Conservation (phyloP, 352 stramenopile species). For the Globisporangium paddicum region DNA sequence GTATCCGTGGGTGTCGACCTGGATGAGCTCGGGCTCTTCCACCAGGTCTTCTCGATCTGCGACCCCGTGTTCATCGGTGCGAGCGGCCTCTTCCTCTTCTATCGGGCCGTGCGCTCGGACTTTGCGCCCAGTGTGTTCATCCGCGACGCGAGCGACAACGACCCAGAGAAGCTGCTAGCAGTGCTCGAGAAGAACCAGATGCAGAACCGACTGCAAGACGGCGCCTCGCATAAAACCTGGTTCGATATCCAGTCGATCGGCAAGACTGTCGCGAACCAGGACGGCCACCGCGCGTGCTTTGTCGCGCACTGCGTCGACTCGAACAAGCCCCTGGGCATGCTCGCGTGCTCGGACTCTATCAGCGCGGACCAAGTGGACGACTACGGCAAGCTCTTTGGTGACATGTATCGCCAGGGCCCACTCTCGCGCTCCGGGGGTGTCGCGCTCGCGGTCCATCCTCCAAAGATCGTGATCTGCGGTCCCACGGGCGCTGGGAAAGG, state of each 20-base stretch:
- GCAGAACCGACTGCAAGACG: slow-evolving; percentile 26
- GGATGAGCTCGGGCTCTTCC: slow-evolving; percentile 51
- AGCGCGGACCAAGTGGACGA: slow-evolving; percentile 32
- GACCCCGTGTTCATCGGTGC: slow-evolving; percentile 40
- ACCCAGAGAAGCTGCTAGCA: slow-evolving; percentile 20
- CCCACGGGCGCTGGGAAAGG: slow-evolving; percentile 93
- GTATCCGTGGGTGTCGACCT: slow-evolving; percentile 47
- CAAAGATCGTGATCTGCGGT: slow-evolving; percentile 86
- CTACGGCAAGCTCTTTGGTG: slow-evolving; percentile 57
- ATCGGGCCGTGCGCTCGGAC: slow-evolving; percentile 41
- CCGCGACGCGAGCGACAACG: slow-evolving; percentile 17
- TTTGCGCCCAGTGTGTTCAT: slow-evolving; percentile 40
- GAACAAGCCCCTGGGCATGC: slow-evolving; percentile 25
- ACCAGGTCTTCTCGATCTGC: slow-evolving; percentile 52
- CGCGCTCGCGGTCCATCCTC: slow-evolving; percentile 14
- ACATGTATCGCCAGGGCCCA: slow-evolving; percentile 46
- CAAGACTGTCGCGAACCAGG: slow-evolving; percentile 34
- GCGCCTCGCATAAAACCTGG: slow-evolving; percentile 33
- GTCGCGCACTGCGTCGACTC: slow-evolving; percentile 36
- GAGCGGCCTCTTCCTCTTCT: slow-evolving; percentile 53
- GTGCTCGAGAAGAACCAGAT: slow-evolving; percentile 29
- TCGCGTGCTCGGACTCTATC: slow-evolving; percentile 51
- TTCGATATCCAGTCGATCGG: slow-evolving; percentile 27
- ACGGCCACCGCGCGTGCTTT: slow-evolving; percentile 52
- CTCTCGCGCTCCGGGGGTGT: slow-evolving; percentile 6